These are phyloP conservation scores for Sclerotinia subarctica DNA, from an alignment of 2,329 filamentous ascomycete species.

Conservation along the genomic window DNA sequence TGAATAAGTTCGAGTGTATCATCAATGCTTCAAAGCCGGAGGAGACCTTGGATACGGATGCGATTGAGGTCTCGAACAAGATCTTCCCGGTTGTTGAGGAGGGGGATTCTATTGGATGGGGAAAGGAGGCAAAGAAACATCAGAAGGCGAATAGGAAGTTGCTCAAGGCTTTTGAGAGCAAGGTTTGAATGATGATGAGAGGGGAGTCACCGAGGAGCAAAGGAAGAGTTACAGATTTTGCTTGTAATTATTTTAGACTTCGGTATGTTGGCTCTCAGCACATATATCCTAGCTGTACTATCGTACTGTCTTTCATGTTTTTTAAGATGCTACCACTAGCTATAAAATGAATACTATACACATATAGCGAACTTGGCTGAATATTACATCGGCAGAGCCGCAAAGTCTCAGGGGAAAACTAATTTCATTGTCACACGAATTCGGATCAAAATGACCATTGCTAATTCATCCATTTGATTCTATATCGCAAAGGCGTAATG, in stretches of 20 bases:
- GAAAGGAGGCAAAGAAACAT: conserved; percentile 17
- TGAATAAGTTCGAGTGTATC: conserved; percentile 15
- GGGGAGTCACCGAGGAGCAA: background rate
- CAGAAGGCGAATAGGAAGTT: conserved; percentile 13
- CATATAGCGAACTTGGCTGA: background rate
- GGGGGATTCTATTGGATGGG: conserved; percentile 6
- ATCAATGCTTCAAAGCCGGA: conserved; percentile 12
- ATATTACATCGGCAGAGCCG: background rate
- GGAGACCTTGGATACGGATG: background rate
- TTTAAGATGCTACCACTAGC: background rate
- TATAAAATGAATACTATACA: background rate
- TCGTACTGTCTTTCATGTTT: background rate
- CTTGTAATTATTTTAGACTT: background rate
- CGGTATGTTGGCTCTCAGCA: background rate
- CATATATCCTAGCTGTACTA: background rate
- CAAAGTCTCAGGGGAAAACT: too few species aligned
- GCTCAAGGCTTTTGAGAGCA: background rate
- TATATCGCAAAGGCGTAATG: too few species aligned
- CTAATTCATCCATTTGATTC: too few species aligned
- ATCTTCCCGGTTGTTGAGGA: background rate
- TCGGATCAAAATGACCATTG: too few species aligned
- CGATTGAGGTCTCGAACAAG: background rate
- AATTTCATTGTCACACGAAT: too few species aligned
- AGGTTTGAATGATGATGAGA: background rate
- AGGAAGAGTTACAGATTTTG: background rate